phyloP scores from a whole-genome alignment of 106 monocot genomes.

The Dendrobium catenatum region DNA sequence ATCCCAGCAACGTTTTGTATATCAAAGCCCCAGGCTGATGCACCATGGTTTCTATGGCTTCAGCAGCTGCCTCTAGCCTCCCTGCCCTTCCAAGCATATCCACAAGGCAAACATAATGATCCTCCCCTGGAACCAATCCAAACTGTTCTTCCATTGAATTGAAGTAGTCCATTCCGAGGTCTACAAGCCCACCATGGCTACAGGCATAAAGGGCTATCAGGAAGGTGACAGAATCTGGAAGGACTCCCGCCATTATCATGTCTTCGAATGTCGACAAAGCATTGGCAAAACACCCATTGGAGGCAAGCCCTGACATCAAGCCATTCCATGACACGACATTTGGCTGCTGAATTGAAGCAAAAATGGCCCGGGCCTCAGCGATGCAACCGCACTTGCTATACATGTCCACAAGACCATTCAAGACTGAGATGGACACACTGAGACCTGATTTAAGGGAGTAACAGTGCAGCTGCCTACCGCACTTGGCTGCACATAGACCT shows the following conservation, averaged over 20 bases:
- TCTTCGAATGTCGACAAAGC: conserved; percentile 71
- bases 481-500: conserved; percentile 28
- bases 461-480: conserved; percentile 72
- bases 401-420: conserved; percentile 78
- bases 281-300: conserved; percentile 43
- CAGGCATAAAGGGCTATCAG: conserved; percentile 66
- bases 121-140: conserved; percentile 29
- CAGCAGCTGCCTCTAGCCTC: conserved; percentile 55
- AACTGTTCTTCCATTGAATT: conserved; percentile 45
- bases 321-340: conserved; percentile 88
- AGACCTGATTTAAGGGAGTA: conserved; percentile 53
- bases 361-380: conserved; percentile 36
- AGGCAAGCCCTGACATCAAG: conserved; percentile 56
- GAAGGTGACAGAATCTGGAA: conserved; percentile 66
- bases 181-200: conserved; percentile 55
- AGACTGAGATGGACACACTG: conserved; percentile 36
- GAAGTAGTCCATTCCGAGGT: conserved; percentile 72
- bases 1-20: conserved; percentile 65
- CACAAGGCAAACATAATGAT: conserved; percentile 75
- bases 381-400: conserved; percentile 73
- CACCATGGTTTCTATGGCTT: conserved; percentile 40
- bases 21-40: conserved; percentile 40
- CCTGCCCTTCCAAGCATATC: conserved; percentile 78
- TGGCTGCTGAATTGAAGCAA: conserved; percentile 39
- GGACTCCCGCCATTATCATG: conserved; percentile 40